Base-by-base conservation (phyloP, 441 rosid species). In the Metrosideros polymorpha region DNA sequence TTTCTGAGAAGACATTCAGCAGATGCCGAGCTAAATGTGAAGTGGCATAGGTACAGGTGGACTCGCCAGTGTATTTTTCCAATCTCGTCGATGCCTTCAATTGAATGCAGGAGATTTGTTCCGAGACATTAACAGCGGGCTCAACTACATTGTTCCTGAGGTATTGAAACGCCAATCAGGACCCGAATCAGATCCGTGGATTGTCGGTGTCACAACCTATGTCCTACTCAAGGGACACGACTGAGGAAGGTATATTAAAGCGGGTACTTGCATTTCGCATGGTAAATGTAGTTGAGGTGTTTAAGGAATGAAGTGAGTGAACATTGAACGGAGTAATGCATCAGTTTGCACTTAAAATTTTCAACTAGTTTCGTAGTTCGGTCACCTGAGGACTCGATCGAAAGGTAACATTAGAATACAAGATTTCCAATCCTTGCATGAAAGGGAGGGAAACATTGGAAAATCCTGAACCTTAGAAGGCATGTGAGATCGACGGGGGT, bases 141-240 rank as follows among this genome's bases (percentile, higher is more conserved):
- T 99, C 12, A 96, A 94, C 57, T 97, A 94, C 88, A 98, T 97
- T 42, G 98, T 98, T 85, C 98, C 98, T 75, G 99, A 95, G 90
- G 98, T 97, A 75, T 88, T 97, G 89, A 96, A 91, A 89, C 94
- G 99, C 84, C 94, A 86, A 88, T 96, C 98, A 59, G 99, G 98
- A 61, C 98, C 96, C 39, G 97, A 96, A 92, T 97, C 98, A 90
- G 98, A 96, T 88, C 98, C 93, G 39, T 96, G 98, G 99, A 97
- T 98, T 87, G 96, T 97, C 53, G 95, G 99, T 83, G 96, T 98
- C 6, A 96, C 94, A 51, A 95, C 98, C 82, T 94, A 96, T 90
- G 96, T 97, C 90, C 93, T 97, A 85, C 96, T 97, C 24, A 94
- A 98, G 99, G 99, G 98, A 96, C 89, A 94, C 92, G 89, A 97